Evolutionary conservation across 1,284 basidiomycete species (phyloP), one percentile per base, ranked within the genome.

Genomic region (Bjerkandera adusta): DNA sequence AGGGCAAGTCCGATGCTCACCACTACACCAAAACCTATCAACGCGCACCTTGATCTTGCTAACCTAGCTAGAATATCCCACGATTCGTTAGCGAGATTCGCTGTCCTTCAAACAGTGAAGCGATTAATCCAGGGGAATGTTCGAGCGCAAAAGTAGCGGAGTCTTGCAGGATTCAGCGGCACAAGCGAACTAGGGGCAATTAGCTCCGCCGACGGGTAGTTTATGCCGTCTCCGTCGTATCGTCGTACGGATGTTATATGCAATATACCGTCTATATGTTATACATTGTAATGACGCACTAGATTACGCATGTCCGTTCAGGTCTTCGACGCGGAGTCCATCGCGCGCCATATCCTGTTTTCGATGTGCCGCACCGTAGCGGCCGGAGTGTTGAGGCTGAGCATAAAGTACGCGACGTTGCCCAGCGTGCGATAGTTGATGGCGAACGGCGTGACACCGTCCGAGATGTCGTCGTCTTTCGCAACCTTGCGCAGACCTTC

Each of bases 401-500:
- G 88, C 81, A 99, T 97, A 65, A 97, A 85, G 67, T 99, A 99
- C 10, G 90, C 86, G 8, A 97, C 88, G 58, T 97, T 85, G 0
- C 96, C 96, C 21, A 98, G 70, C 0, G 96, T 95, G 51, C 96
- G 76, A 49, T 83, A 93, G 65, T 98, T 90, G 13, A 97, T 77
- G 16, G 83, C 79, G 60, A 88, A 92, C 0, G 75, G 72, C 7
- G 72, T 73, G 6, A 77, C 79, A 0, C 77, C 77, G 5, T 76
- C 72, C n/a, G 70, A 27, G 1, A 30, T 48, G 2, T 54, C 32
- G 20, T 26, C 52, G 16, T 62, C 63, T 7, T 55, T 46, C 0
- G 58, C 51, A 16, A 50, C 51, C 6, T 55, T 44, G 42, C 65
- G 71, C 20, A 89, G 65, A 5, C 74, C 62, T 18, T 71, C 69